Base-by-base conservation (phyloP, 2,329 filamentous ascomycete species). In the Aspergillus terreus region DNA sequence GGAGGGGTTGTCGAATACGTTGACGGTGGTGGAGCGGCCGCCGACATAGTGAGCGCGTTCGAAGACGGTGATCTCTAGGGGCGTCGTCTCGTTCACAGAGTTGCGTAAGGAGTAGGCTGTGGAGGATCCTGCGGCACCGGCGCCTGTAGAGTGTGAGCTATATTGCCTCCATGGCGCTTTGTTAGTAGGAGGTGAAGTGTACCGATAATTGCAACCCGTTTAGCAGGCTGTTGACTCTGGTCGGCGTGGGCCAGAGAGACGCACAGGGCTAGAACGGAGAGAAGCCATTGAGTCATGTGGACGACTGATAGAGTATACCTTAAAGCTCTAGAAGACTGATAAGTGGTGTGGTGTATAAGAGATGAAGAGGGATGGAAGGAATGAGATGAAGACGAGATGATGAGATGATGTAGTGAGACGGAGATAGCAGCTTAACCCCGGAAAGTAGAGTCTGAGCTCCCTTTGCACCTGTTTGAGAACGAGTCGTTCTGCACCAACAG, bases 91-190 rank as follows among this genome's bases (percentile, higher is more conserved):
- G 4, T 81, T 72, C 19, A 89, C 87, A 68, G 85, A 92, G 63
- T 86, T 82, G 36, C 80, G 79, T 44, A 99, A 77, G 64, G 92
- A 84, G 70, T 94, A 96, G 0, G 94, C 92, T 2, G 91, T 78
- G 2, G 92, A 95, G 4, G 94, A 84, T 27, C 94, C 94, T 27
- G 84, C 92, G 41, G 94, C 86, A 44, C 94, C 94, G 60, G 92
- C 92, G 55, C 94, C 92, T 95, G 56, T 33, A 19, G 4, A 3
- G 25, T 19, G 49, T 61, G 38, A 57, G 45, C 40, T 32, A 17
- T 7, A n/a, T n/a, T 12, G 3, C 2, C 3, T 15, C 6, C 35
- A 10, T 15, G 35, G 40, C 19, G 3, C 23, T 23, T 42, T 14
- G 11, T 23, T 19, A 30, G 58, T 36, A 50, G 42, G 32, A 30